Conservation (phyloP, 2,329 filamentous ascomycete genomes). For the Ophiosphaerella narmari region DNA sequence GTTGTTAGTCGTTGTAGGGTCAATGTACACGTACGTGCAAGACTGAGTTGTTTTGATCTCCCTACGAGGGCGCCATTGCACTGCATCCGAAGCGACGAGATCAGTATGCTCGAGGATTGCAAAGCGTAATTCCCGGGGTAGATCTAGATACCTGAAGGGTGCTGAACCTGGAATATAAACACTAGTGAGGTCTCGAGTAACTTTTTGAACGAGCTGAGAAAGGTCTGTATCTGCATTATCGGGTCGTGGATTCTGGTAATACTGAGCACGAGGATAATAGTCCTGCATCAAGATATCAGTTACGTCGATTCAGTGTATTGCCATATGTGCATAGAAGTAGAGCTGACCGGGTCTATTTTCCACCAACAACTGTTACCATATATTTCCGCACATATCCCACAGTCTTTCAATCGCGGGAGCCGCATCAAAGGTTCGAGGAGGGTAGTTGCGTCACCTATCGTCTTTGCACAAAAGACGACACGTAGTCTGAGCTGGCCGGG, state of each 20-base stretch:
- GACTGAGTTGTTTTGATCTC: not conserved
- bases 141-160: constrained; percentile 9
- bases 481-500: constrained; percentile 1
- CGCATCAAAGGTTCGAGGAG: constrained; percentile 5
- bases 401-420: constrained; percentile 6
- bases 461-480: constrained; percentile 1
- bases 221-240: not conserved
- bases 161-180: not conserved
- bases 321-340: not conserved
- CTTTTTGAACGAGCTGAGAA: not conserved
- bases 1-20: not conserved
- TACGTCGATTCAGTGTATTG: too few relatives aligned
- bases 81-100: constrained; percentile 1
- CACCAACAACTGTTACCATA: constrained; percentile 1
- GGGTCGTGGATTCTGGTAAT: not conserved
- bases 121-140: constrained; percentile 9
- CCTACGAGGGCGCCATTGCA: constrained; percentile 9
- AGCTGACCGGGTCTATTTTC: not conserved
- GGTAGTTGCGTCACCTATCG: constrained; percentile 1
- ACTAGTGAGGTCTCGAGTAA: not conserved
- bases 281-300: too few relatives aligned
- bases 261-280: not conserved
- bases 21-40: not conserved
- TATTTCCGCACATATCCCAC: constrained; percentile 8
- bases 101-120: constrained; percentile 8